phyloP scores from a whole-genome alignment of 352 stramenopile species.

The Sclerospora graminicola region DNA sequence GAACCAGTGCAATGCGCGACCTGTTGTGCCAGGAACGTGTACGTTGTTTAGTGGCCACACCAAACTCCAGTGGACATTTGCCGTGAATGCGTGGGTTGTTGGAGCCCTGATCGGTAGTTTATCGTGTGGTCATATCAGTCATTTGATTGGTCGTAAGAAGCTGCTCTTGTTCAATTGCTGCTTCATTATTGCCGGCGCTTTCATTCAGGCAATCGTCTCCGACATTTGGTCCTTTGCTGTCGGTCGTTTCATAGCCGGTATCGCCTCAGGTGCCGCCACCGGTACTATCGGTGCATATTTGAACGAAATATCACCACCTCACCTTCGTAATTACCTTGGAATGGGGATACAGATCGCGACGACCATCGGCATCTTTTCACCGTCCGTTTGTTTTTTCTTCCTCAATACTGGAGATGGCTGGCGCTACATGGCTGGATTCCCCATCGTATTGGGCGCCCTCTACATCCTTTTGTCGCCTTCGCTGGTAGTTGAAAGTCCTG shows the following conservation, averaged over 20 bases:
- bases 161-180: no score
- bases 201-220: constrained; percentile 7
- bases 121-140: constrained; percentile 10
- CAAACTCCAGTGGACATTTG: constrained; percentile 19
- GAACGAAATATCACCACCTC: constrained; percentile 12
- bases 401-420: constrained; percentile 14
- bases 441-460: constrained; percentile 6
- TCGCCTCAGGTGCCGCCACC: constrained; percentile 28
- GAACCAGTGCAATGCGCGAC: constrained; percentile 31
- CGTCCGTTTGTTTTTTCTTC: constrained; percentile 13
- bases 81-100: constrained; percentile 35
- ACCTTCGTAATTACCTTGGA: constrained; percentile 11
- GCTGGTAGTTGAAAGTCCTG: constrained; percentile 22
- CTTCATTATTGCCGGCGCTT: constrained; percentile 8
- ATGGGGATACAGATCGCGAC: constrained; percentile 10
- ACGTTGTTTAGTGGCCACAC: constrained; percentile 26
- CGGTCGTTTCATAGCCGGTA: constrained; percentile 17
- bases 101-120: constrained; percentile 20
- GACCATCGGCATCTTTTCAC: constrained; percentile 11
- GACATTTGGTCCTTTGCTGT: constrained; percentile 23
- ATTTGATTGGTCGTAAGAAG: constrained; percentile 8
- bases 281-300: constrained; percentile 27
- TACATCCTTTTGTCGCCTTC: constrained; percentile 12
- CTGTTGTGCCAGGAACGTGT: constrained; percentile 28
- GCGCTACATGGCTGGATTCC: constrained; percentile 16